Evolutionary conservation across 2,329 filamentous ascomycete genomes (phyloP).

Genomic region (Shiraia sp.): DNA sequence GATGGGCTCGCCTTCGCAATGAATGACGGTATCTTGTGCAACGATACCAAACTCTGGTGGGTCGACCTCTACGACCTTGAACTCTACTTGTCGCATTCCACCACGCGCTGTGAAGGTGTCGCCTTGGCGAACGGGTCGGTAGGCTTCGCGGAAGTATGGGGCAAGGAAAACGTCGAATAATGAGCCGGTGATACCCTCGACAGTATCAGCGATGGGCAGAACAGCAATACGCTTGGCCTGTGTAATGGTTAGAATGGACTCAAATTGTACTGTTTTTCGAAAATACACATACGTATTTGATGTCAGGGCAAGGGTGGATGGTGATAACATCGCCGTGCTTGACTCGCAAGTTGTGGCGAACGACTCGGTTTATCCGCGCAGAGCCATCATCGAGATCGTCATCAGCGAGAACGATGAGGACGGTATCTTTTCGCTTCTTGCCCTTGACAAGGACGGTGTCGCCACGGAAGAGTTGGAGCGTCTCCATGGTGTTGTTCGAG

Average conservation of each 20-base stretch:
- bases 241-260: conserved; percentile 22
- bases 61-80: conserved; percentile 99
- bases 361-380: conserved; percentile 96
- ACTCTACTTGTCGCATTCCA: conserved; percentile 98
- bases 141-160: conserved; percentile 98
- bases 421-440: conserved; percentile 99
- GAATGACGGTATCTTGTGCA: conserved; percentile 97
- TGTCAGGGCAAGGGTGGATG: conserved; percentile 96
- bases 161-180: conserved; percentile 99
- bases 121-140: conserved; percentile 94
- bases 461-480: conserved; percentile 95
- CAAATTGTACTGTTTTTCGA: neutral
- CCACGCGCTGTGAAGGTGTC: conserved; percentile 97
- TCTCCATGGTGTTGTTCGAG: conserved; percentile 98
- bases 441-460: conserved; percentile 98
- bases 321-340: conserved; percentile 99
- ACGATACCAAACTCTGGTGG: conserved; percentile 98
- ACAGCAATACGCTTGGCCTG: conserved; percentile 99
- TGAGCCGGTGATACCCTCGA: conserved; percentile 95
- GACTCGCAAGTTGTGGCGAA: conserved; percentile 96
- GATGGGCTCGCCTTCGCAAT: conserved; percentile 96
- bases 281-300: conserved; percentile 87
- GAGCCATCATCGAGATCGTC: conserved; percentile 98
- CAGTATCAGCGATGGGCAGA: conserved; percentile 94
- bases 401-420: conserved; percentile 94